Evolutionary conservation across 2,329 filamentous ascomycete species (phyloP).

Genomic region (Aspergillus glaucus): DNA sequence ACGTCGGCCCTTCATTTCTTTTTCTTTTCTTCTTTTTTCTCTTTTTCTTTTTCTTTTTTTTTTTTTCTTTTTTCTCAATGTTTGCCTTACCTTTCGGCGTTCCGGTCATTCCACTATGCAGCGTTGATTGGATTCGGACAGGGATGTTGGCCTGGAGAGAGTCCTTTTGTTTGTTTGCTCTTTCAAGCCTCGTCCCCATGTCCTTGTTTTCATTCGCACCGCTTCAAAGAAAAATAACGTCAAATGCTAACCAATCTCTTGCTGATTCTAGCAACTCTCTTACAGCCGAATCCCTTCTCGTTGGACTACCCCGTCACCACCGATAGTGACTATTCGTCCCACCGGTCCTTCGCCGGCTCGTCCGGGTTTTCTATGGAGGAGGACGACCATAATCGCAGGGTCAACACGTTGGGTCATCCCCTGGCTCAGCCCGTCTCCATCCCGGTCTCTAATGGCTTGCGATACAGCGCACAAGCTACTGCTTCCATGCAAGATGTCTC

Average conservation of each 20-base stretch:
- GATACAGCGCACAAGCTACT: conserved; percentile 49
- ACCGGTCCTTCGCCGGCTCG: conserved; percentile 28
- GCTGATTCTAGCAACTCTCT: conserved; percentile 16
- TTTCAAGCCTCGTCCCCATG: conserved; percentile 18
- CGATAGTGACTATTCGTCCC: conserved; percentile 35
- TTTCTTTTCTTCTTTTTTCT: not conserved
- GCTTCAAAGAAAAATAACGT: no score
- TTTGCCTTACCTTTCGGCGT: not conserved
- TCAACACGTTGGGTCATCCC: conserved; percentile 44
- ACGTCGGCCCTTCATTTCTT: not conserved
- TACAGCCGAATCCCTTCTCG: conserved; percentile 30
- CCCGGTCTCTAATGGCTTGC: conserved; percentile 43
- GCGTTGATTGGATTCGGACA: conserved; percentile 15
- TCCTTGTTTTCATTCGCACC: conserved; percentile 6
- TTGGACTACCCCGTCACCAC: conserved; percentile 35
- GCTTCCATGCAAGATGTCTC: conserved; percentile 43
- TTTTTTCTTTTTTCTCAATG: conserved; percentile 8
- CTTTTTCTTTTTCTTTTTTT: not conserved
- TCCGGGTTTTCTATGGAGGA: conserved; percentile 31
- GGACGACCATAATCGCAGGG: conserved; percentile 47
- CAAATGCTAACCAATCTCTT: no score
- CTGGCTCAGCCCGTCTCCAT: conserved; percentile 40
- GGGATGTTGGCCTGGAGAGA: not conserved
- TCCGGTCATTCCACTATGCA: conserved; percentile 3
- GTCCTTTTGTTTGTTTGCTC: conserved; percentile 8